A percentile compares a stretch with the other conserved stretches of the same genome.
Evolutionary conservation across 179 eudicot species (phyloP).

Genomic region (Beta macrorhiza): DNA sequence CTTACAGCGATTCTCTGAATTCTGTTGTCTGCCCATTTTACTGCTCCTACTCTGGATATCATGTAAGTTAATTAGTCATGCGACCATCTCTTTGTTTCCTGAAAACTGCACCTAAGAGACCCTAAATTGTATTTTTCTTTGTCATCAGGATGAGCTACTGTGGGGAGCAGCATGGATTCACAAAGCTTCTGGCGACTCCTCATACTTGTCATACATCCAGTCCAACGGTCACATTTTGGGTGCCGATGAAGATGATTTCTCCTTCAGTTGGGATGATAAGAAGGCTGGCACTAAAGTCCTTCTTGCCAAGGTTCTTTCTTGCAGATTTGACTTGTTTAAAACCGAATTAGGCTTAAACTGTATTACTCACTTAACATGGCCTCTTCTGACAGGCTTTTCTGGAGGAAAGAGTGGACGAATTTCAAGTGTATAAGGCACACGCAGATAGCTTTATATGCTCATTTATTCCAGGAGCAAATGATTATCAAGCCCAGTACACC

Average conservation of each 20-base stretch:
- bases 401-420: slow-evolving; percentile 46
- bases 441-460: slow-evolving; percentile 84
- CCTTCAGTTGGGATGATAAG: slow-evolving; percentile 94
- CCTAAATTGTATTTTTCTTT: background rate
- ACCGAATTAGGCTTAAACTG: background rate
- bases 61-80: slow-evolving; percentile 38
- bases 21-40: slow-evolving; percentile 82
- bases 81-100: background rate
- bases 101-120: background rate
- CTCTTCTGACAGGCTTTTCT: slow-evolving; percentile 54
- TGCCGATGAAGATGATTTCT: slow-evolving; percentile 66
- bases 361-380: background rate
- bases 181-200: slow-evolving; percentile 53
- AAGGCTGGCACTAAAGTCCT: slow-evolving; percentile 73
- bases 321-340: background rate
- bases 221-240: slow-evolving; percentile 72
- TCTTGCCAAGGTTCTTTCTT: slow-evolving; percentile 59
- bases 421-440: slow-evolving; percentile 62
- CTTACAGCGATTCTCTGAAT: slow-evolving; percentile 72
- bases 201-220: slow-evolving; percentile 67
- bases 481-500: slow-evolving; percentile 70
- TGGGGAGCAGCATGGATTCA: slow-evolving; percentile 97
- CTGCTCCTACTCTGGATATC: slow-evolving; percentile 87
- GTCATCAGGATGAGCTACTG: slow-evolving; percentile 73
- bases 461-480: slow-evolving; percentile 60